Evolutionary conservation across 2,329 filamentous ascomycete genomes (phyloP).

Genomic region (Aspergillus sp.): DNA sequence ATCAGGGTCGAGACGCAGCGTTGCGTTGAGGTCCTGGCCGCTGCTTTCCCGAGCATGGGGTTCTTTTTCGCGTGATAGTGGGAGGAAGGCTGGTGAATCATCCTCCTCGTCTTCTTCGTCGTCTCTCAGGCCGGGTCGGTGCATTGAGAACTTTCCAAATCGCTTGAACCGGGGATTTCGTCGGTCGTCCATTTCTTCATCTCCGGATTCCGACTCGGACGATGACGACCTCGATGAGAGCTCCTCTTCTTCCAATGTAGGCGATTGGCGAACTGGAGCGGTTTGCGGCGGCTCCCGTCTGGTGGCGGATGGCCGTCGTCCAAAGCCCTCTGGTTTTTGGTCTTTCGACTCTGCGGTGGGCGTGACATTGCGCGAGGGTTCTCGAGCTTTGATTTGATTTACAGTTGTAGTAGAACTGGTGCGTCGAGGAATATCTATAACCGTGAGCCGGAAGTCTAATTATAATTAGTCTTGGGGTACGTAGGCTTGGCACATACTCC

Average conservation of each 20-base stretch:
- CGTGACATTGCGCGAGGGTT: slow-evolving; percentile 19
- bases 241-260: slow-evolving; percentile 28
- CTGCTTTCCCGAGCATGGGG: slow-evolving; percentile 13
- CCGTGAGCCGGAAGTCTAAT: neutral
- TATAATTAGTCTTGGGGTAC: neutral
- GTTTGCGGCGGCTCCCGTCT: slow-evolving; percentile 18
- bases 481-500: slow-evolving; percentile 15
- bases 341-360: slow-evolving; percentile 19
- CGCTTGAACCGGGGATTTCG: slow-evolving; percentile 26
- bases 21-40: slow-evolving; percentile 32
- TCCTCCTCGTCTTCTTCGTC: slow-evolving; percentile 40
- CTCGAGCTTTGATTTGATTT: slow-evolving; percentile 18
- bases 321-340: slow-evolving; percentile 13
- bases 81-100: slow-evolving; percentile 40
- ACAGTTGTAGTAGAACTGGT: slow-evolving; percentile 26
- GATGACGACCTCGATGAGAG: slow-evolving; percentile 24
- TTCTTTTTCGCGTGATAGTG: slow-evolving; percentile 23
- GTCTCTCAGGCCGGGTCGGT: slow-evolving; percentile 24
- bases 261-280: slow-evolving; percentile 19
- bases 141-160: slow-evolving; percentile 34
- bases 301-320: slow-evolving; percentile 15
- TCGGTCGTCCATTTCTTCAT: slow-evolving; percentile 14
- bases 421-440: slow-evolving; percentile 15
- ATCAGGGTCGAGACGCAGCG: slow-evolving; percentile 31
- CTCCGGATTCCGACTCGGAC: slow-evolving; percentile 23